A percentile compares a stretch with the other conserved stretches of the same genome.
Evolutionary conservation across 208 protist species (phyloP).

Genomic region (Endotrypanum monterogeii): DNA sequence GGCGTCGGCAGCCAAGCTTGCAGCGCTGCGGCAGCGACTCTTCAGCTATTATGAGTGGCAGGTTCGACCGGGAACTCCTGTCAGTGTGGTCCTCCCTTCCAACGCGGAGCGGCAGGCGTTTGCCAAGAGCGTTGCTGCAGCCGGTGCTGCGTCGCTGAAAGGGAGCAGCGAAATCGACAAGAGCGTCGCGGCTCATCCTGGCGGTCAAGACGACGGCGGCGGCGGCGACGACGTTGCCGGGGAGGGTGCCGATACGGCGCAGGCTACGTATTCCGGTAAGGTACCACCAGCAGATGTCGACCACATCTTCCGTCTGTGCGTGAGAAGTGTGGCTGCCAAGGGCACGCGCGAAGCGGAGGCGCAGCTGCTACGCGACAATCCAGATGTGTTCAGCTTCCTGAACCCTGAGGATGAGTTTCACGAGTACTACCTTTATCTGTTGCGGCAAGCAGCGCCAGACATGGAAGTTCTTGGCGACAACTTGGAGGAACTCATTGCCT

Average conservation of each 20-base stretch:
- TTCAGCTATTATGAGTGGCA: conserved; percentile 44
- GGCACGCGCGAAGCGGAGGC: conserved; percentile 73
- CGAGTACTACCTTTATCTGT: conserved; percentile 86
- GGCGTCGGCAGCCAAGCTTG: conserved; percentile 11
- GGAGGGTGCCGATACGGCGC: neutral
- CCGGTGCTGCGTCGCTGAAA: neutral
- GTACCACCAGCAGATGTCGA: conserved; percentile 67
- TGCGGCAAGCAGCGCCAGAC: conserved; percentile 71
- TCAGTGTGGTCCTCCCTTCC: conserved; percentile 9
- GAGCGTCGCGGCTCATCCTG: neutral
- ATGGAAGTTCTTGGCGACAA: conserved; percentile 87
- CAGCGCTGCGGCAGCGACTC: conserved; percentile 25
- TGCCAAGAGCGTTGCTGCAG: conserved; percentile 10
- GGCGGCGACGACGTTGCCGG: conserved; percentile 15
- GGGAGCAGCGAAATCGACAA: neutral
- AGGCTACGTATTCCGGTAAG: conserved; percentile 65
- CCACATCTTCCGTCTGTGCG: conserved; percentile 62
- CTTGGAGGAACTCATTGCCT: conserved; percentile 77
- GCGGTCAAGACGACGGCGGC: conserved; percentile 2
- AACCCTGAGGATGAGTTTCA: conserved; percentile 86
- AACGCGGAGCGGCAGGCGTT: conserved; percentile 14
- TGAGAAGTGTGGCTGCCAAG: conserved; percentile 58
- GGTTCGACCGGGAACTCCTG: conserved; percentile 15
- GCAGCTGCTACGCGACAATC: conserved; percentile 70
- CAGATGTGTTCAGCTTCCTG: conserved; percentile 79